phyloP scores from a whole-genome alignment of 192 early-diverging fungal species.

The Rhizophlyctis rosea region DNA sequence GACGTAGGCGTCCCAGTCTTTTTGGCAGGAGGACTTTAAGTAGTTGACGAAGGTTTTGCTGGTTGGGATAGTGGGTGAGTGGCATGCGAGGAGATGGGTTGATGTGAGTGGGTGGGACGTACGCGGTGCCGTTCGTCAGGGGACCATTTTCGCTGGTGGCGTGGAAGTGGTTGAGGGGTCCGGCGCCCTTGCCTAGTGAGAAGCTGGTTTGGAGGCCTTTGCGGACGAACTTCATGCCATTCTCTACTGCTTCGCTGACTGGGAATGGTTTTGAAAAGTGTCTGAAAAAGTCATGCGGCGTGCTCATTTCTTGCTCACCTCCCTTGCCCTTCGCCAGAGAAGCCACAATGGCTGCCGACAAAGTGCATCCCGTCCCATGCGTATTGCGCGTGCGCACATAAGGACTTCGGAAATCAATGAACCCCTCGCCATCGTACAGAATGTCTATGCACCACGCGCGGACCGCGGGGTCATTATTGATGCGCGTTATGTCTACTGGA shows the following conservation, averaged over 20 bases:
- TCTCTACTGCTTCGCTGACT: constrained; percentile 54
- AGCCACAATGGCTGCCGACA: constrained; percentile 77
- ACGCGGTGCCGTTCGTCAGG: too few relatives aligned
- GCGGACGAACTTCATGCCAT: constrained; percentile 60
- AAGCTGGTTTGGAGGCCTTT: constrained; percentile 61
- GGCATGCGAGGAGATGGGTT: neutral
- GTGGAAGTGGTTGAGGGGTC: constrained; percentile 77
- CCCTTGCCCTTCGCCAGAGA: constrained; percentile 55
- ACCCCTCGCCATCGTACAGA: constrained; percentile 46
- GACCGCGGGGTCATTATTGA: constrained; percentile 10
- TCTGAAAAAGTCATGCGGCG: neutral
- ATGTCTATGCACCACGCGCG: constrained; percentile 52
- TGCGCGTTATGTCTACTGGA: constrained; percentile 25
- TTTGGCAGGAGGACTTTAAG: constrained; percentile 46
- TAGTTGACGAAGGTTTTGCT: constrained; percentile 27
- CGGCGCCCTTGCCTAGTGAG: constrained; percentile 63
- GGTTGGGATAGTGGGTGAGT: constrained; percentile 4
- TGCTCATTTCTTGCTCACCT: constrained; percentile 24
- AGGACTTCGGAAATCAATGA: constrained; percentile 49
- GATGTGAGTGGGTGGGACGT: constrained; percentile 47
- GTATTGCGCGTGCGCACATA: constrained; percentile 68
- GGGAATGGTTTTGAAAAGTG: neutral
- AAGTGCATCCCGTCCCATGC: constrained; percentile 87
- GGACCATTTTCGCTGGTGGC: too few relatives aligned
- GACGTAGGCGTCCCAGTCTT: constrained; percentile 65